Base-by-base conservation (phyloP, 2,329 filamentous ascomycete genomes). In the Lachnellula arida region DNA sequence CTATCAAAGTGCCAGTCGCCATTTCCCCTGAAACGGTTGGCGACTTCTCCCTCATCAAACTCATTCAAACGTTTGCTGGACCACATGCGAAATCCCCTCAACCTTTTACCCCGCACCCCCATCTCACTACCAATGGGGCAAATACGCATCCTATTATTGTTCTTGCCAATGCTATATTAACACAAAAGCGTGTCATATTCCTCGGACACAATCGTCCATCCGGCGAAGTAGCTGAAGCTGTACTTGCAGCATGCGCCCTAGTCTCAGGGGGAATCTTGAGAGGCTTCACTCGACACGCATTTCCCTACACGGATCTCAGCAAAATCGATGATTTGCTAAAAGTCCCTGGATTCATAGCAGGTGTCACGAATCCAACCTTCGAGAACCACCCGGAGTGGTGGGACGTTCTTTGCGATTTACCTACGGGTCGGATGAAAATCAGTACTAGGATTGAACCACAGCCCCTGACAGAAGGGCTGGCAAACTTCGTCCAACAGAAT, bases 301-400 rank as follows among this genome's bases (percentile, higher is more conserved):
- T 99, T 69, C 94, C 94, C 2, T 99, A 99, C 69, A 99, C 94
- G 1, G 94, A 99, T 74, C 79, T 99, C 44, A 97, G 91, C 61
- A 99, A 99, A 74, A 92, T 99, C 57, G 94, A 99, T 63, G 94
- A 97, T 70, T 81, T 99, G 11, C 80, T 99, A 48, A 93, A 95
- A 66, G 94, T 99, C 0, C 93, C 94, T 6, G 94, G 94, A 2
- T 99, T 99, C 73, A 96, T 99, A 65, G 94, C 94, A 2, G 94
- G 94, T 55, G 94, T 99, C 42, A 99, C 93, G 1, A 99, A 99
- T 69, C 94, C 94, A 5, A 93, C 91, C 0, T 99, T 99, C 70
- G 91, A 93, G 59, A 85, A 91, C 67, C 93, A 97, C 67, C 89
- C 89, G 0, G 92, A 97, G 70, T 99, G 94, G 94, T 99, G 94